Evolutionary conservation across 306 rosid species (phyloP).

Genomic region (Trifolium fragiferum): DNA sequence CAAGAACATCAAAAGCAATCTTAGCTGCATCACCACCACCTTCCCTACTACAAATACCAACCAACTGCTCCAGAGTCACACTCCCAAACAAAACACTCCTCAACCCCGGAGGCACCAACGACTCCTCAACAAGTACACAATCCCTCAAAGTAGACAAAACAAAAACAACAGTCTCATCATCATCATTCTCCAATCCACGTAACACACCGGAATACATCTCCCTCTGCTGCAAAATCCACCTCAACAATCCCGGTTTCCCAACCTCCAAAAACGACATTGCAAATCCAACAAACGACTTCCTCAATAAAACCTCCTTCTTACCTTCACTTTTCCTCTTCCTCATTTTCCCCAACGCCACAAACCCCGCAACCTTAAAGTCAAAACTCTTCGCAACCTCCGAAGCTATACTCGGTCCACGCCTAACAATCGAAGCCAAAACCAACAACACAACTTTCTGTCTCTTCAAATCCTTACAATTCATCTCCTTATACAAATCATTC

Average conservation of each 20-base stretch:
- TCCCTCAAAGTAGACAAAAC: conserved; percentile 71
- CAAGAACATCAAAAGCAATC: conserved; percentile 62
- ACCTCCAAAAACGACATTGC: conserved; percentile 93
- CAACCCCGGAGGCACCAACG: conserved; percentile 72
- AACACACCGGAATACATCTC: conserved; percentile 85
- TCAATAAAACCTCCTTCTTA: conserved; percentile 41
- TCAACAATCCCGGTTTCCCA: conserved; percentile 80
- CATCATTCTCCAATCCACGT: conserved; percentile 69
- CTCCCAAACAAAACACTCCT: conserved; percentile 93
- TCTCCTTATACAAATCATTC: conserved; percentile 67
- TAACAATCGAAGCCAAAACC: conserved; percentile 66
- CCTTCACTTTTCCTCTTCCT: conserved; percentile 38
- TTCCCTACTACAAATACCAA: conserved; percentile 69
- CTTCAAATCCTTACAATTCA: conserved; percentile 62
- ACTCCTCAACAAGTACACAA: conserved; percentile 65
- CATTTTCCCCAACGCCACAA: conserved; percentile 51
- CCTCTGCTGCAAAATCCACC: conserved; percentile 79
- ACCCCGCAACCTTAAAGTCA: conserved; percentile 67
- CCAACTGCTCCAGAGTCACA: conserved; percentile 75
- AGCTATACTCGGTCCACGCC: conserved; percentile 75
- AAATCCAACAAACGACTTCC: conserved; percentile 80
- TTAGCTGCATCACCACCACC: conserved; percentile 63
- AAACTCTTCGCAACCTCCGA: conserved; percentile 73
- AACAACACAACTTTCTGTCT: conserved; percentile 69
- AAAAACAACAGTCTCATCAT: conserved; percentile 78